Base-by-base conservation (phyloP, 768 basidiomycete species). In the Leccinum uliginosum region DNA sequence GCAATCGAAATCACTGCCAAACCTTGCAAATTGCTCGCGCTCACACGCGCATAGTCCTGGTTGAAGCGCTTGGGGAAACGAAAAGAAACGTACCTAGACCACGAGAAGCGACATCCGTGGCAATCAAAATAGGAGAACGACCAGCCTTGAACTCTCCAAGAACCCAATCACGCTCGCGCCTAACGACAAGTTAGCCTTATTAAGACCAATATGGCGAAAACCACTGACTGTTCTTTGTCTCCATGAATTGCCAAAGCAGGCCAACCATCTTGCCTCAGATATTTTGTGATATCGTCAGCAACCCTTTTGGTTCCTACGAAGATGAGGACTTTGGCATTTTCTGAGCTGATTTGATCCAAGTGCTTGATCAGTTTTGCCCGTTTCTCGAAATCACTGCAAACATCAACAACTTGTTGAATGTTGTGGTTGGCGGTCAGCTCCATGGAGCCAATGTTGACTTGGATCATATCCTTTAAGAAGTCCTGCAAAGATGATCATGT, bases 211-310 rank as follows among this genome's bases (percentile, higher is more conserved):
- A 35, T 30, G 10, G 50, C 8, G 51, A 32, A 19, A 4, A 17
- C 4, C 6, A 79, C 89, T 64, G 71, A 95, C 91, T 97, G 93
- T 78, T 94, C 94, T 76, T 99, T 99, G 79, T 99, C 97, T 67
- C 97, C 97, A 69, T 99, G 97, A 67, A 99, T 99, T 53, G 97
- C 96, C 35, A 99, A 79, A 14, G 97, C 97, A n/a, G 97, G 97
- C 97, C 97, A 99, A 14, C 97, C 97, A 67, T 99, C 97, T 79
- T 91, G 89, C 57, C 97, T 89, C 56, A 99, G 80, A 67, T 93
- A 95, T 75, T 98, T 98, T 19, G 97, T 99, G 66, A 99, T 89
- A 61, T 99, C 97, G 72, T 99, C 97, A 51, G 97, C 97, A 57
- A 96, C 92, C 48, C 96, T 83, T 76, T 98, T 99, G 24, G 97